Conservation (phyloP, 148 eudicot species). For the Polygonum maritimum region DNA sequence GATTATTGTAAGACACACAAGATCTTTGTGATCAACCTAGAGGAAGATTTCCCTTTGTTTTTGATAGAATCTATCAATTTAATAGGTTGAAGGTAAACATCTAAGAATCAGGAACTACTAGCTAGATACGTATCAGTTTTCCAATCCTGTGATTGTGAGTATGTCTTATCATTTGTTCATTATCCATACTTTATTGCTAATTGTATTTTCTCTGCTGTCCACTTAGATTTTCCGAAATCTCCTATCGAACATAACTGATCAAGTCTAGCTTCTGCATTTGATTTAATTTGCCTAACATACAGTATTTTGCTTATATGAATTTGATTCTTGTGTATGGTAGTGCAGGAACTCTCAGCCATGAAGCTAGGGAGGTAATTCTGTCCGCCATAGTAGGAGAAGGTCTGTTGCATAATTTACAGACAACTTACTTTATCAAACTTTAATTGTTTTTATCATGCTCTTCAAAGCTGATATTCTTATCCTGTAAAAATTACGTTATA, state of each 20-base stretch:
- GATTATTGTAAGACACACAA: conserved; percentile 78
- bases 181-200: neutral
- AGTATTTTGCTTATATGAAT: neutral
- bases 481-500: conserved; percentile 17
- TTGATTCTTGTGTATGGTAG: conserved; percentile 16
- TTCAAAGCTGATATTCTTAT: conserved; percentile 5
- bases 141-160: conserved; percentile 77
- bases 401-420: conserved; percentile 9
- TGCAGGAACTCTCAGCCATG: conserved; percentile 95
- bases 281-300: neutral
- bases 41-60: conserved; percentile 79
- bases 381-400: conserved; percentile 88
- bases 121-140: too few relatives aligned
- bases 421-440: neutral
- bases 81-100: too few relatives aligned
- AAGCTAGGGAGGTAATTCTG: conserved; percentile 86
- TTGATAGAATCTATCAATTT: too few relatives aligned
- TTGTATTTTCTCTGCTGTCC: neutral
- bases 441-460: neutral
- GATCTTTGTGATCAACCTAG: conserved; percentile 56
- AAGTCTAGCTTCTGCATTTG: neutral
- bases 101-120: too few relatives aligned
- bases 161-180: conserved; percentile 18
- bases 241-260: neutral
- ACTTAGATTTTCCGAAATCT: neutral